These are phyloP conservation scores for Pleurotus tuber-regium DNA, from an alignment of 768 basidiomycete genomes.

Conservation along the genomic window DNA sequence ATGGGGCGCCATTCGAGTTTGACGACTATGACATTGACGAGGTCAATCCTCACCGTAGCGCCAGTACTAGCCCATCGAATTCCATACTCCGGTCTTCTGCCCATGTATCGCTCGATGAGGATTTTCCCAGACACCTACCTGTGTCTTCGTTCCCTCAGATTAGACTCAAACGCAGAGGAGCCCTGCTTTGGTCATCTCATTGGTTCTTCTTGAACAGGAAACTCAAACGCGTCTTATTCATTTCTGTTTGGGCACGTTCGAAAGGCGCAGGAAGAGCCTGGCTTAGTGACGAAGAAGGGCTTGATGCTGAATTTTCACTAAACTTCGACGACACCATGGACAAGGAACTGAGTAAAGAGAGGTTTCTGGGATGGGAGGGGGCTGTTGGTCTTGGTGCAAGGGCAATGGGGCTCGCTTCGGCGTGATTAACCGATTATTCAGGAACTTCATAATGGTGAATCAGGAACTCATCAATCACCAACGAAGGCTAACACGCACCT, in stretches of 20 bases:
- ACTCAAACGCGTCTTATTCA: conserved; percentile 87
- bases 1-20: conserved; percentile 73
- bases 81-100: conserved; percentile 26
- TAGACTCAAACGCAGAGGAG: conserved; percentile 62
- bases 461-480: background rate
- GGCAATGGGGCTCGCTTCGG: conserved; percentile 57
- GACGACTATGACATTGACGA: conserved; percentile 80
- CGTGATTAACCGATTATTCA: too few relatives aligned
- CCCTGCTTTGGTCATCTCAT: conserved; percentile 92
- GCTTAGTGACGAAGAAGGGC: conserved; percentile 46
- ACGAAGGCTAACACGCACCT: background rate
- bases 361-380: conserved; percentile 82
- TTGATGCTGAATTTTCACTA: conserved; percentile 20
- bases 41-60: conserved; percentile 35
- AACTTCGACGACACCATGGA: conserved; percentile 16
- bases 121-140: conserved; percentile 34
- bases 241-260: conserved; percentile 88
- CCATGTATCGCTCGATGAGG: conserved; percentile 36
- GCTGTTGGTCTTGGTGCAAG: conserved; percentile 77
- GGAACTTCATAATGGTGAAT: too few relatives aligned
- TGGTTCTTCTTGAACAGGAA: conserved; percentile 97
- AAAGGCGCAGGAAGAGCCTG: conserved; percentile 53
- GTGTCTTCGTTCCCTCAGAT: conserved; percentile 38
- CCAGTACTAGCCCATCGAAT: conserved; percentile 26
- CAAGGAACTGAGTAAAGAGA: conserved; percentile 45